Evolutionary conservation across 805 yeast genomes (phyloP), one percentile per base, ranked within the genome.

Genomic region (Pichia nakasei): DNA sequence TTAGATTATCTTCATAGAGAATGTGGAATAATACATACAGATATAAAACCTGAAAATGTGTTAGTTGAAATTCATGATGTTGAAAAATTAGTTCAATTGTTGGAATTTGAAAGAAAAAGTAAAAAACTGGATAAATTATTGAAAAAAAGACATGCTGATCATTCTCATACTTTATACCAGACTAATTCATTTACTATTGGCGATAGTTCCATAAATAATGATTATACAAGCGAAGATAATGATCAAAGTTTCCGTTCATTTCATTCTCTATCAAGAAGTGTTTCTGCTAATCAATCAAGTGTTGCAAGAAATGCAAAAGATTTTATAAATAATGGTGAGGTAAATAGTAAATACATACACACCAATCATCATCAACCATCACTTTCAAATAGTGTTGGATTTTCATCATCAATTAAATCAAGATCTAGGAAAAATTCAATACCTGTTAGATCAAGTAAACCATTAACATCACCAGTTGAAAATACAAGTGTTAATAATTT

Each of bases 41-140:
- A 82, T 57, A 68, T 83, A 41, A 83, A 83, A 59, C 88, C 89
- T 2, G 89, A 82, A 55, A 84, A 84, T 61, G 73, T 78, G 4
- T 59, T 75, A 36, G 68, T 76, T 35, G 78, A 74, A 49, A 72
- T 78, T 27, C 67, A 69, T 43, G 75, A 76, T 50, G 77, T 75
- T 38, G 77, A 75, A 48, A 68, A 65, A 47, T 66, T 78, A 38
- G 73, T 78, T 35, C 59, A 65, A 37, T 40, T 66, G 40, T 57
- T 73, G 35, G 77, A 72, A 57, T 47, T 63, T 52, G 60, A 66
- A 54, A 45, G 60, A 22, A 56, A 50, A 41, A 51, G 48, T 37
- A 54, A 51, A 37, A 57, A 52, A 41, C 26, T 51, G 32, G 44
- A 48, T 35, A 54, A 57, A 41, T 26, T 56, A 22, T 35, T 53